A percentile compares a stretch with the other conserved stretches of the same genome.
These are phyloP conservation scores for Tripterygium wilfordii DNA, from an alignment of 177 flowering plant genomes.

Conservation along the genomic window DNA sequence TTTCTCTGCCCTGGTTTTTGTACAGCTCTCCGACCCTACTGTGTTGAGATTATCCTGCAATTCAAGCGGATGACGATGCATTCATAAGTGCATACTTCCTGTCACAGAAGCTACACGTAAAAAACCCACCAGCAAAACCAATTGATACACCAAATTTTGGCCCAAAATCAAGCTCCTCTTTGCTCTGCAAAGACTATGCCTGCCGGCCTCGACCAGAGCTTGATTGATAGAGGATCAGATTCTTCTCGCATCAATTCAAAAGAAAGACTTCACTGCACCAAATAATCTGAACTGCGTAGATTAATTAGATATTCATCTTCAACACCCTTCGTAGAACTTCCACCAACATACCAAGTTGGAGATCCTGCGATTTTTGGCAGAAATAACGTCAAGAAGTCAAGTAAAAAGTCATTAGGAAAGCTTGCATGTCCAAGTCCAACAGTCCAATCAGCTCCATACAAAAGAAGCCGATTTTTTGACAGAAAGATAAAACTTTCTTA, in stretches of 20 bases:
- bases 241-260: not conserved
- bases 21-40: too few relatives aligned
- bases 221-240: not conserved
- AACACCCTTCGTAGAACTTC: constrained; percentile 39
- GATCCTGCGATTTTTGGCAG: constrained; percentile 12
- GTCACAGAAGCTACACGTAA: too few relatives aligned
- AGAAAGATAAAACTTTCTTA: not conserved
- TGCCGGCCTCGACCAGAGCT: too few relatives aligned
- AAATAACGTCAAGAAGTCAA: constrained; percentile 1
- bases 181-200: too few relatives aligned
- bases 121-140: too few relatives aligned
- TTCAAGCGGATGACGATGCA: too few relatives aligned
- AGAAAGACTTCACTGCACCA: constrained; percentile 16
- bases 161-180: not conserved
- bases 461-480: too few relatives aligned
- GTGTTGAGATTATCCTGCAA: too few relatives aligned
- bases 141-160: not conserved
- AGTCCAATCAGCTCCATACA: too few relatives aligned
- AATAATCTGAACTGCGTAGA: constrained; percentile 37
- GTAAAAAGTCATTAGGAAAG: not conserved
- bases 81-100: too few relatives aligned
- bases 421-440: too few relatives aligned
- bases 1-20: too few relatives aligned
- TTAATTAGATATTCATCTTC: constrained; percentile 53
- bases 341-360: constrained; percentile 52